Conservation (phyloP, 352 stramenopile genomes). For the Pythium grandisporangium region DNA sequence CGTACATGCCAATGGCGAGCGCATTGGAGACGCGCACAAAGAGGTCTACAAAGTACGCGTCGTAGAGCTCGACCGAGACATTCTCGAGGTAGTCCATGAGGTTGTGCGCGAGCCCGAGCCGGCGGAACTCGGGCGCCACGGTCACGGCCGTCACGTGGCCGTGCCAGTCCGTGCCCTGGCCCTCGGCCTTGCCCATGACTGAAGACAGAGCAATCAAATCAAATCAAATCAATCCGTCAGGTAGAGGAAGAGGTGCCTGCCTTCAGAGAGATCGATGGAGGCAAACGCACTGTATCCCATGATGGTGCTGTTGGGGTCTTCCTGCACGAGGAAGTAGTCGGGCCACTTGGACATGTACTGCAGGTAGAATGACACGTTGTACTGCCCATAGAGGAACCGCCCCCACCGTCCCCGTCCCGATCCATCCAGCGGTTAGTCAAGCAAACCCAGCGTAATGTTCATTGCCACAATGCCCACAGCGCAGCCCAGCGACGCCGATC, state of each 20-base stretch:
- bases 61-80: conserved; percentile 69
- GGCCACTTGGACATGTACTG: conserved; percentile 96
- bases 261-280: neutral
- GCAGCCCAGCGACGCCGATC: neutral
- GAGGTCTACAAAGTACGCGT: conserved; percentile 98
- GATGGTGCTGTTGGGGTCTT: conserved; percentile 88
- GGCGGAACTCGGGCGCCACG: conserved; percentile 93
- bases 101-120: conserved; percentile 86
- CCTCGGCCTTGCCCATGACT: conserved; percentile 96
- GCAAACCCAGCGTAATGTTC: too few relatives aligned
- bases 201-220: too few relatives aligned
- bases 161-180: conserved; percentile 93
- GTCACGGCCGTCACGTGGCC: conserved; percentile 98
- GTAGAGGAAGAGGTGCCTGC: neutral
- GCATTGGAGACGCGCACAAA: conserved; percentile 96
- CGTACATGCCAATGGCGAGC: conserved; percentile 90
- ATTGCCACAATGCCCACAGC: conserved; percentile 6
- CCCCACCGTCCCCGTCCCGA: neutral
- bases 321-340: conserved; percentile 94
- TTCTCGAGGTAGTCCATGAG: conserved; percentile 94
- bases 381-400: conserved; percentile 30
- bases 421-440: too few relatives aligned
- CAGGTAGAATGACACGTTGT: conserved; percentile 97
- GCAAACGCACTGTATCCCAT: conserved; percentile 93
- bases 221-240: conserved; percentile 4